Base-by-base conservation (phyloP, 805 yeast genomes). In the Candida chilensis region DNA sequence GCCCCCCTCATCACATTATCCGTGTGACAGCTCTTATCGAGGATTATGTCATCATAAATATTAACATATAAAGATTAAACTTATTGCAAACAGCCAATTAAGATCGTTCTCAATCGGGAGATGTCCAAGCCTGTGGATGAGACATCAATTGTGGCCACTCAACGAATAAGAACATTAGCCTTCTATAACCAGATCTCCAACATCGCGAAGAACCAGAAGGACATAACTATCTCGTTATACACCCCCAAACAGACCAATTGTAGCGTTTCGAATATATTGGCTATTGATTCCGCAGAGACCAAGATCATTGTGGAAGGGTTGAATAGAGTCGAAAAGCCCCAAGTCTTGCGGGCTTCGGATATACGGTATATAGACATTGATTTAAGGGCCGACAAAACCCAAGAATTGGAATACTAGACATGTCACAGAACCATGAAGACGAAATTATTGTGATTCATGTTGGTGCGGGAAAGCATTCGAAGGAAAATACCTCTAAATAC, bases 381-480 rank as follows among this genome's bases (percentile, higher is more conserved):
- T 22, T 11, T 22, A n/a, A n/a, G 7, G 7, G 25, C 11, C 13
- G 13, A 22, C 25, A 22, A n/a, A 22, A 12, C 11, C 7, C 7
- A 5, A n/a, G 25, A 8, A 22, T 11, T 22, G 7, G 25, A 22
- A 6, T 22, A 22, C 25, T 22, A n/a, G n/a, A n/a, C n/a, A n/a
- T n/a, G n/a, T n/a, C n/a, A n/a, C n/a, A n/a, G n/a, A n/a, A n/a
- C n/a, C n/a, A n/a, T n/a, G n/a, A n/a, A n/a, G n/a, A n/a, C n/a
- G n/a, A n/a, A n/a, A n/a, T 28, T 25, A 14, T 44, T 18, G 36
- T 70, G 7, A 45, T 60, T n/a, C 77, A 71, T 42, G 44, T 67
- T 16, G 77, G 78, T 1, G 78, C 78, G 3, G 78, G 78, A 1
- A 50, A 43, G 20, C 75, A 70, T 39, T 44, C 53, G 5, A 21